These are phyloP conservation scores for Phytopythium helicoides DNA, from an alignment of 352 stramenopile genomes.

Conservation along the genomic window DNA sequence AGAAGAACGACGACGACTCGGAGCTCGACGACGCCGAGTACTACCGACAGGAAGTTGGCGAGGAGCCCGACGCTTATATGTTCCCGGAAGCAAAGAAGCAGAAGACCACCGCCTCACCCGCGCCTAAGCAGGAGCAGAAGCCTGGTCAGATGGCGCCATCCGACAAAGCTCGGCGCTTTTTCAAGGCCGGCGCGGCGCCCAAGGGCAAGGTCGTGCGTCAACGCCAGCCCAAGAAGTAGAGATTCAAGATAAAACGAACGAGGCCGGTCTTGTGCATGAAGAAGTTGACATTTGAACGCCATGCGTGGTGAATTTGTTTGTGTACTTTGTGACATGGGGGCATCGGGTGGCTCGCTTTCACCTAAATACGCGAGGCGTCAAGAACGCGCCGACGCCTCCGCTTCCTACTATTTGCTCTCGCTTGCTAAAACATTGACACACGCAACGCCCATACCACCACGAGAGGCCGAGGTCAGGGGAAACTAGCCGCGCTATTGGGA, in stretches of 20 bases:
- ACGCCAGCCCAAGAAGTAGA: slow-evolving; percentile 49
- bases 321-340: too few relatives aligned
- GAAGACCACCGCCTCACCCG: slow-evolving; percentile 13
- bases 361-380: not conserved
- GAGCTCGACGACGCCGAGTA: slow-evolving; percentile 79
- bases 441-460: not conserved
- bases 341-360: not conserved
- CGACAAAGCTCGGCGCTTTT: slow-evolving; percentile 64
- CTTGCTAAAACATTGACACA: slow-evolving; percentile 7
- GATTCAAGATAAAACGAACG: not conserved
- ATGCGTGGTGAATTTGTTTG: too few relatives aligned
- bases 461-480: not conserved
- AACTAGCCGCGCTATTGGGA: slow-evolving; percentile 8
- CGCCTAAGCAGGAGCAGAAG: slow-evolving; percentile 35
- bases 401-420: slow-evolving; percentile 4
- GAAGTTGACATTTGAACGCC: not conserved
- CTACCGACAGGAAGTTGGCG: slow-evolving; percentile 80
- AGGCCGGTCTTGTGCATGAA: not conserved
- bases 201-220: slow-evolving; percentile 66
- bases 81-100: slow-evolving; percentile 69
- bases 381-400: not conserved
- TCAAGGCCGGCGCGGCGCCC: slow-evolving; percentile 25
- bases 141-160: slow-evolving; percentile 57
- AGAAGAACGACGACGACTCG: slow-evolving; percentile 43
- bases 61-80: slow-evolving; percentile 81